Base-by-base conservation (phyloP, 1,284 basidiomycete species). In the Cerrena zonata region DNA sequence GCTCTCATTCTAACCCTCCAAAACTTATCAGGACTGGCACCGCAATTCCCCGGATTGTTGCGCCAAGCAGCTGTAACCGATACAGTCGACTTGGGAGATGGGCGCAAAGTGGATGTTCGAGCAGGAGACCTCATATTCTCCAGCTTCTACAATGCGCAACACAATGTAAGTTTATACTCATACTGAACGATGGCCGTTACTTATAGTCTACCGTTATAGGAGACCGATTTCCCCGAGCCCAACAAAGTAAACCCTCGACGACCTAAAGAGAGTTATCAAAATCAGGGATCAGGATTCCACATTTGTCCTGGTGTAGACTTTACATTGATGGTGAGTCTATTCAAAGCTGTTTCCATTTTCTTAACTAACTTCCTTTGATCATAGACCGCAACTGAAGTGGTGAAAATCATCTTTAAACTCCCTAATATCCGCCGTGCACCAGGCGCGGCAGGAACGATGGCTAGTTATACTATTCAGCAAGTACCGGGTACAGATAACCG, bases 71-170 rank as follows among this genome's bases (percentile, higher is more conserved):
- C 58, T 1, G 65, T 62, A 18, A 69, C 75, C 43, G 63, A 65
- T 3, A 40, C 50, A 12, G 68, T 75, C 44, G 59, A 68, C 19
- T 70, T 75, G 58, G 73, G 73, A 3, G 61, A 63, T 1, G 69
- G 66, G 15, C 63, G 71, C 1, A 57, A 69, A 10, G 39, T 75
- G 24, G 53, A 67, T 10, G 64, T 78, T 46, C 67, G 73, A 53
- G 62, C 68, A 1, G 75, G 74, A 2, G 76, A 79, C 56, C 63
- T 69, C 23, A 60, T 78, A 48, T 74, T 73, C 58, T 68, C 62
- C 18, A 74, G 73, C 59, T 72, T 77, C 63, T 73, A 65, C 60
- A 78, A 74, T 43, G 77, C 78, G 2, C 69, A 78, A 49, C 59
- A 71, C 18, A 74, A 79, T 56, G 46, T 47, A 21, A 36, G 46